These are phyloP conservation scores for Globisporangium sylvaticum DNA, from an alignment of 352 stramenopile genomes.

Conservation along the genomic window DNA sequence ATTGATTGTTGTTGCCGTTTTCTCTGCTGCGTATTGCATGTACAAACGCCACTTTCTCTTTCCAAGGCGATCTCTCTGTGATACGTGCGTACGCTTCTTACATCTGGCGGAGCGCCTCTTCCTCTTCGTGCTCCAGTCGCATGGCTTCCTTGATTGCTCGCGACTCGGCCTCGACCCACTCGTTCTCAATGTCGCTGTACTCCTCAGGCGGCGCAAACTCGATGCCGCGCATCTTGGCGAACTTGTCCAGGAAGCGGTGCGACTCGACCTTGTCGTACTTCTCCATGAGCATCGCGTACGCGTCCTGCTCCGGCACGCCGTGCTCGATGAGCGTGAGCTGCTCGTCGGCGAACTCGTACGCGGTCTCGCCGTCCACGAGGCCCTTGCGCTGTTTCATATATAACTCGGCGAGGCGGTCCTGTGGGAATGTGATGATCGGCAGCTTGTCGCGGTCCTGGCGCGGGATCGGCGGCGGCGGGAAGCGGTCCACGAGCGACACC, in stretches of 20 bases:
- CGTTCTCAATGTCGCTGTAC: conserved; percentile 79
- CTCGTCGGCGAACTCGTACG: conserved; percentile 85
- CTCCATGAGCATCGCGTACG: conserved; percentile 72
- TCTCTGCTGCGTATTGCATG: neutral
- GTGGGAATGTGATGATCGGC: conserved; percentile 77
- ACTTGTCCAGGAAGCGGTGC: conserved; percentile 82
- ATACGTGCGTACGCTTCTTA: conserved; percentile 12
- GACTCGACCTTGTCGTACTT: conserved; percentile 84
- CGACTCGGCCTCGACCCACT: conserved; percentile 78
- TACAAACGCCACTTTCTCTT: too few species aligned
- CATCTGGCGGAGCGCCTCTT: conserved; percentile 67
- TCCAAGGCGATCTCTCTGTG: too few species aligned
- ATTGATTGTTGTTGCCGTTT: neutral
- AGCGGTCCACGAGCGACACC: conserved; percentile 74
- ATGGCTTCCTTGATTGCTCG: conserved; percentile 81
- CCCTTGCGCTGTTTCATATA: conserved; percentile 76
- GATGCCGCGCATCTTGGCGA: conserved; percentile 73
- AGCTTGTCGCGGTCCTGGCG: conserved; percentile 72
- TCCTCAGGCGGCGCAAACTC: conserved; percentile 71
- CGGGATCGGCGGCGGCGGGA: conserved; percentile 65
- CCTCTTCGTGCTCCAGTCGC: conserved; percentile 80
- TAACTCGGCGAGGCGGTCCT: conserved; percentile 78
- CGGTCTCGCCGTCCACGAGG: conserved; percentile 70
- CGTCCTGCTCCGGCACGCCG: conserved; percentile 76
- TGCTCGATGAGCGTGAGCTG: conserved; percentile 83